These are phyloP conservation scores for Medicago truncatula DNA, from an alignment of 306 rosid genomes.

Conservation along the genomic window MtrunA17r5.0-ANR NC_053045.1:36084501-36085000, in stretches of 20 bases:
- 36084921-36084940: constrained; percentile 85
- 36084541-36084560: background rate
- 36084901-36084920: constrained; percentile 63
- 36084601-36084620: background rate
- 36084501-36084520: background rate
- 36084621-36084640: no score
- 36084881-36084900: constrained; percentile 69
- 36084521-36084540: background rate
- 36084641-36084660: background rate
- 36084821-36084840: constrained; percentile 71
- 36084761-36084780: constrained; percentile 77
- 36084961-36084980: constrained; percentile 70
- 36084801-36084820: constrained; percentile 52
- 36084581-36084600: background rate
- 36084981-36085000: constrained; percentile 78
- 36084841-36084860: constrained; percentile 62
- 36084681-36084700: constrained; percentile 79
- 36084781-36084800: constrained; percentile 82
- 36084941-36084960: constrained; percentile 69
- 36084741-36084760: constrained; percentile 81
- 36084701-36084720: constrained; percentile 72
- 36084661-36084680: constrained; percentile 46
- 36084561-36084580: background rate
- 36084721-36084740: constrained; percentile 55
- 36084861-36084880: constrained; percentile 67